Evolutionary conservation across 2,329 filamentous ascomycete species (phyloP), one percentile per base, ranked within the genome.

Genomic region (Fusarium sambucinum): DNA sequence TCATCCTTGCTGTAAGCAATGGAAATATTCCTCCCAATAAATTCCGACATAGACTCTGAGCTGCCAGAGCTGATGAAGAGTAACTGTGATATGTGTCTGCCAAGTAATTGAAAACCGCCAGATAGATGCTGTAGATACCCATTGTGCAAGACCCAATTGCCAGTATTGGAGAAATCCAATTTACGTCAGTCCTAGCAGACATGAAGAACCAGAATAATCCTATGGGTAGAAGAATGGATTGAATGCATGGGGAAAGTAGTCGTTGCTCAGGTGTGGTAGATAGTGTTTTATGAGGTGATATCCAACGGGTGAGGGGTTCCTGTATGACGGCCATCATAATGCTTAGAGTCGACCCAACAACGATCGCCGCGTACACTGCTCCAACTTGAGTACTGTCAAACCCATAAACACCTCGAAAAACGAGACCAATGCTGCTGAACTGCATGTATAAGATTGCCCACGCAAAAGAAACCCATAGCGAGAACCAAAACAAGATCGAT

Each of bases 71-170:
- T 0, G 92, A 96, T 33, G 90, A 93, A 1, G 94, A 93, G 72
- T 95, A 97, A 2, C 86, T 84, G 75, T 94, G 90, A 77, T 97
- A 97, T 1, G 90, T 90, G 75, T 97, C 94, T n/a, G 94, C 93
- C 1, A 97, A 84, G 73, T 97, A 97, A 76, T 97, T 97, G 81
- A 97, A 97, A 0, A 90, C 88, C 1, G 89, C 87, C 2, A 92
- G 81, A 71, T 90, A 90, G 48, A 92, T 89, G 29, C 84, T 86
- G 76, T 90, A 90, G 62, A 92, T 91, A 41, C 90, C 85, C 76
- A 91, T 87, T 0, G 88, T 90, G 2, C 89, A 88, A 51, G 86
- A 86, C 0, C 81, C 85, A 6, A 92, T 81, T 0, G 87, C 89
- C 6, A 92, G 77, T 0, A 85, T 79, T 0, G 90, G 90, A 0